phyloP scores from a whole-genome alignment of 495 filamentous ascomycete genomes.

The Corynascus novoguineensis region DNA sequence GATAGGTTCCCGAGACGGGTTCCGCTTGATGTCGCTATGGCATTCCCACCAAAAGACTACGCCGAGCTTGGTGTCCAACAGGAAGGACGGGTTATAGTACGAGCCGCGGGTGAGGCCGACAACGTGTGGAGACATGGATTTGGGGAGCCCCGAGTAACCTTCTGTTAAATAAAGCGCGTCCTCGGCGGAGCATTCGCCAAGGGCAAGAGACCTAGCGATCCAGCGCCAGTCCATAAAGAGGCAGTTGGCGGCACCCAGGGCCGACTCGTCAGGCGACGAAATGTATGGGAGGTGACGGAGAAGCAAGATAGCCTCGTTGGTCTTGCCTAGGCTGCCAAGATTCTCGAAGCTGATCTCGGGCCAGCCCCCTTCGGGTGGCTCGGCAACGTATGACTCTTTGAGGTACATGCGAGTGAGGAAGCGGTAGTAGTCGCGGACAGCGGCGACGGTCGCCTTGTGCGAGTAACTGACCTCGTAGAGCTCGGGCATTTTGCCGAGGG shows the following conservation, averaged over 20 bases:
- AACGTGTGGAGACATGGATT: constrained; percentile 6
- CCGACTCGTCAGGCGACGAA: neutral
- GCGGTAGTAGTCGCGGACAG: constrained; percentile 19
- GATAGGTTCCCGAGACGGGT: neutral
- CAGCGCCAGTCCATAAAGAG: neutral
- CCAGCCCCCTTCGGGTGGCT: constrained; percentile 26
- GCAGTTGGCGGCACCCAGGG: neutral
- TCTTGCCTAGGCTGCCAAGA: constrained; percentile 17
- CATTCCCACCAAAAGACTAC: constrained; percentile 10
- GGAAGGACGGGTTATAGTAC: neutral
- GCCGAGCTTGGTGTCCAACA: constrained; percentile 21
- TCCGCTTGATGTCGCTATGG: neutral
- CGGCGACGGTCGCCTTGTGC: constrained; percentile 11
- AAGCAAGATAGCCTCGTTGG: constrained; percentile 17
- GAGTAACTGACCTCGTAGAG: constrained; percentile 17
- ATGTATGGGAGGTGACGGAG: constrained; percentile 24
- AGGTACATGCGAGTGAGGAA: constrained; percentile 25
- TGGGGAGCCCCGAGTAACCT: too few species aligned
- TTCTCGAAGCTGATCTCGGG: constrained; percentile 18
- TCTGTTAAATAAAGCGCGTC: too few species aligned
- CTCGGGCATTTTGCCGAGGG: too few species aligned
- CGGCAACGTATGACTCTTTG: constrained; percentile 10
- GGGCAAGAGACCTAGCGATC: neutral
- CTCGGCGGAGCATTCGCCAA: neutral
- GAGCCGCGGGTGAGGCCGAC: constrained; percentile 10